These are phyloP conservation scores for Fusarium sterilihyphosum DNA, from an alignment of 2,329 filamentous ascomycete species.

Conservation along the genomic window DNA sequence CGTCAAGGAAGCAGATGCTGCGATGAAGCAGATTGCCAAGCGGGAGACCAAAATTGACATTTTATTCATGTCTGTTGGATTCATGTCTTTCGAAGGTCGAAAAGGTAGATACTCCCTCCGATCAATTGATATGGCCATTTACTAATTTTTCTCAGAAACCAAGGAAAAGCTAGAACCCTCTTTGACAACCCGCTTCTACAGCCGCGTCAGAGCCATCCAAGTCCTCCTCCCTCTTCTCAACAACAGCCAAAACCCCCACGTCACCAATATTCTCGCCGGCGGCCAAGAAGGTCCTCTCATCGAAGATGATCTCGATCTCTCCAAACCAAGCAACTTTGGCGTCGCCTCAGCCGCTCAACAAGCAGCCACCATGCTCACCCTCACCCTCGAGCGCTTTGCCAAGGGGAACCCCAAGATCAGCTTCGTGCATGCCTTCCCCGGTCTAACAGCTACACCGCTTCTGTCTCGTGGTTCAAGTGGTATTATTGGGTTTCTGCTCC, in stretches of 20 bases:
- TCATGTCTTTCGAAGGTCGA: constrained; percentile 37
- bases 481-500: constrained; percentile 11
- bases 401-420: constrained; percentile 52
- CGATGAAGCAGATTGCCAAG: constrained; percentile 51
- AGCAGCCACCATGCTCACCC: constrained; percentile 59
- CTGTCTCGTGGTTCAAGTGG: constrained; percentile 39
- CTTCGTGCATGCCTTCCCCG: constrained; percentile 50
- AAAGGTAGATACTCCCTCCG: neutral
- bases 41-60: constrained; percentile 57
- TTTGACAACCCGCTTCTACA: constrained; percentile 65
- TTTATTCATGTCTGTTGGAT: constrained; percentile 55
- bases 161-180: constrained; percentile 64
- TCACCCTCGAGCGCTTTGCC: constrained; percentile 60
- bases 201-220: constrained; percentile 64
- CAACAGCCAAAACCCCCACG: constrained; percentile 52
- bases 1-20: constrained; percentile 60
- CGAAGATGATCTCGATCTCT: constrained; percentile 57
- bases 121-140: fast-evolving
- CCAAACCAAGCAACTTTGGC: constrained; percentile 47
- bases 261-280: constrained; percentile 60
- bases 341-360: constrained; percentile 54
- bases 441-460: constrained; percentile 37
- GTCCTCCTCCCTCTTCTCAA: constrained; percentile 66
- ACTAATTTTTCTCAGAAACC: constrained; percentile 55
- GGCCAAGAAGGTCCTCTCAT: constrained; percentile 60